Base-by-base conservation (phyloP, 2,329 filamentous ascomycete species). In the Colletotrichum sp. region DNA sequence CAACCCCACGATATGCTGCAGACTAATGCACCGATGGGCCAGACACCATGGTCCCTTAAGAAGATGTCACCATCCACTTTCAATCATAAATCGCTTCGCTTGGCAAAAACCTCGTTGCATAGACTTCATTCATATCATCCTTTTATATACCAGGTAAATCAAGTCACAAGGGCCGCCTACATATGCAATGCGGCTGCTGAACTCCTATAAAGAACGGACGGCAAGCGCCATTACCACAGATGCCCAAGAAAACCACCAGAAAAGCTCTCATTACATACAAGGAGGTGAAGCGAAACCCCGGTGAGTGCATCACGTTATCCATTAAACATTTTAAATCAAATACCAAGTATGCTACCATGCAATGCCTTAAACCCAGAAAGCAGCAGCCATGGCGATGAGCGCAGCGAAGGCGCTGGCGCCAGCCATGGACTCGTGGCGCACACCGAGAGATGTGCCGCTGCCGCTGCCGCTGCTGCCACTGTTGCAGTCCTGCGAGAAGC, bases 401-500 rank as follows among this genome's bases (percentile, higher is more conserved):
- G 82, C 84, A 5, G 84, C 84, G 70, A 86, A 81, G 6, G 82
- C 84, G 67, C 84, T 85, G n/a, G 80, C 82, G 2, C 83, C 82
- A 18, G 83, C 74, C 30, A 80, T 79, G 62, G 80, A 76, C 67
- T 83, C 80, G 25, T 78, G 77, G 65, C 76, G 74, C 69, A 66
- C 81, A 76, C 25, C 80, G n/a, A 80, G 79, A 62, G 78, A 81
- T 62, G 71, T 56, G 64, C 69, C 64, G 28, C 52, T 68, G 71
- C 76, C 71, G 39, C 74, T 77, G 60, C 66, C 73, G 30, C 60
- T 39, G 67, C 76, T 77, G 55, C 68, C 61, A 12, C 79, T 80
- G 64, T 66, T 76, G 76, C 79, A 88, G 73, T 82, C 78, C 78
- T 88, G 86, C 71, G 83, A 82, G 79, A 89, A 89, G 64, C 82